These are phyloP conservation scores for Aspergillus tanneri DNA, from an alignment of 2,329 filamentous ascomycete species.

Conservation along the genomic window DNA sequence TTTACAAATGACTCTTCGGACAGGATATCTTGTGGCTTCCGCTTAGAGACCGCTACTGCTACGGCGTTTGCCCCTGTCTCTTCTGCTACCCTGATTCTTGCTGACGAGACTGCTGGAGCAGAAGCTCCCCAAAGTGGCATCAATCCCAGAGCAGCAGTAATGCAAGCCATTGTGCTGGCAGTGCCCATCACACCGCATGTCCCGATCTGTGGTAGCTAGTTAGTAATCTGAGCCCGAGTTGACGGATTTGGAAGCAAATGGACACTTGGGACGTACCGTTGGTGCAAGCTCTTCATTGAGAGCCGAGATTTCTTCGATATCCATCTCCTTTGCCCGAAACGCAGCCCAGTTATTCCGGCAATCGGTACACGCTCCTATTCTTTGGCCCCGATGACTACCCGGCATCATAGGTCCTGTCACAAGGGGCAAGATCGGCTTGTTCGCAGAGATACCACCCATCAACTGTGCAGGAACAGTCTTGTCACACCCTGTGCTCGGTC, in stretches of 20 bases:
- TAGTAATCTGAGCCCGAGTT: too few species aligned
- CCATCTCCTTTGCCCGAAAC: slow-evolving; percentile 64
- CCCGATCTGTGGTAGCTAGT: too few species aligned
- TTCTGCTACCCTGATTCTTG: slow-evolving; percentile 54
- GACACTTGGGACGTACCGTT: slow-evolving; percentile 50
- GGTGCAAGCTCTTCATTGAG: slow-evolving; percentile 73
- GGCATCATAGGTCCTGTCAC: slow-evolving; percentile 76
- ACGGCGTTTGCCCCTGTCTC: slow-evolving; percentile 54
- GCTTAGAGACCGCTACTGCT: slow-evolving; percentile 38
- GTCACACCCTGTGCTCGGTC: slow-evolving; percentile 60
- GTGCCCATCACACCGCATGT: slow-evolving; percentile 61
- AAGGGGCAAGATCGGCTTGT: slow-evolving; percentile 67
- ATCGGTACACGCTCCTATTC: slow-evolving; percentile 72
- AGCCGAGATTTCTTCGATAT: slow-evolving; percentile 68
- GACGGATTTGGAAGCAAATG: neutral
- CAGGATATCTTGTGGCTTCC: slow-evolving; percentile 47
- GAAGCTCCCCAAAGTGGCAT: slow-evolving; percentile 55
- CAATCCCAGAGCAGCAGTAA: slow-evolving; percentile 53
- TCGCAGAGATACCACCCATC: slow-evolving; percentile 73
- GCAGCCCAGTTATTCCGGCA: slow-evolving; percentile 72
- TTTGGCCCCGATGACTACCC: slow-evolving; percentile 61
- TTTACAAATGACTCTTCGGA: slow-evolving; percentile 52
- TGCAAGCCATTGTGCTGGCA: slow-evolving; percentile 57
- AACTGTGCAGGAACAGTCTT: slow-evolving; percentile 72
- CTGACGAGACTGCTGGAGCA: slow-evolving; percentile 55